These are phyloP conservation scores for Scolecobasidium constrictum DNA, from an alignment of 2,329 filamentous ascomycete species.

Conservation along the genomic window DNA sequence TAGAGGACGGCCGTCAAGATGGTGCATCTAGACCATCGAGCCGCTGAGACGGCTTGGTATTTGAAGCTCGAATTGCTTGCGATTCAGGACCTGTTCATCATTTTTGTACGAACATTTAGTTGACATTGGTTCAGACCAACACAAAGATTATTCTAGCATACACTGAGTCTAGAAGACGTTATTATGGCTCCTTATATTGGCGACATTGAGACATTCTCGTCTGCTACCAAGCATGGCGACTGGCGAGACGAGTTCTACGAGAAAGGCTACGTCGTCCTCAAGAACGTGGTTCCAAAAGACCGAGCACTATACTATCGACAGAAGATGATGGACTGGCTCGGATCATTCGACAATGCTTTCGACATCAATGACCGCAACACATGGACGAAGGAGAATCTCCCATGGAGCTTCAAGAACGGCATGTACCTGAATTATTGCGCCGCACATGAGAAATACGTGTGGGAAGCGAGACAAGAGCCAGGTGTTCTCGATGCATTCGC, in stretches of 20 bases:
- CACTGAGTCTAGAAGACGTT: too few relatives aligned
- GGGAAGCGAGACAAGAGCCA: slow-evolving; percentile 33
- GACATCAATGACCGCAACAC: slow-evolving; percentile 23
- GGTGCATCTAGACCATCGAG: too few relatives aligned
- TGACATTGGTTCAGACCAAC: too few relatives aligned
- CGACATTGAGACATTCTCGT: background rate
- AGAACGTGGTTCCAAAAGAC: slow-evolving; percentile 16
- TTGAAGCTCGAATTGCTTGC: too few relatives aligned
- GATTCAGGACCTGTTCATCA: too few relatives aligned
- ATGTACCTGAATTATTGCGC: slow-evolving; percentile 31
- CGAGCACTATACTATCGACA: slow-evolving; percentile 18
- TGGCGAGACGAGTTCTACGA: slow-evolving; percentile 21
- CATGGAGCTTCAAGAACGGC: slow-evolving; percentile 24
- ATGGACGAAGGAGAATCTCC: slow-evolving; percentile 34
- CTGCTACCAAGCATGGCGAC: background rate
- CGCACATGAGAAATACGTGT: slow-evolving; percentile 32
- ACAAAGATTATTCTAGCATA: too few relatives aligned
- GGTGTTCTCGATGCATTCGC: slow-evolving; percentile 29
- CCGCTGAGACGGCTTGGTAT: too few relatives aligned
- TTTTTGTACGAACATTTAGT: too few relatives aligned
- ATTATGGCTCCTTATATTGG: background rate
- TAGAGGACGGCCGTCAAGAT: background rate
- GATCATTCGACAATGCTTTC: slow-evolving; percentile 19
- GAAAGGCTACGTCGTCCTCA: slow-evolving; percentile 20
- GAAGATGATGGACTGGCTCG: slow-evolving; percentile 21